Conservation (phyloP, 331 rosid species). For the Erythrophleum ivorense region DNA sequence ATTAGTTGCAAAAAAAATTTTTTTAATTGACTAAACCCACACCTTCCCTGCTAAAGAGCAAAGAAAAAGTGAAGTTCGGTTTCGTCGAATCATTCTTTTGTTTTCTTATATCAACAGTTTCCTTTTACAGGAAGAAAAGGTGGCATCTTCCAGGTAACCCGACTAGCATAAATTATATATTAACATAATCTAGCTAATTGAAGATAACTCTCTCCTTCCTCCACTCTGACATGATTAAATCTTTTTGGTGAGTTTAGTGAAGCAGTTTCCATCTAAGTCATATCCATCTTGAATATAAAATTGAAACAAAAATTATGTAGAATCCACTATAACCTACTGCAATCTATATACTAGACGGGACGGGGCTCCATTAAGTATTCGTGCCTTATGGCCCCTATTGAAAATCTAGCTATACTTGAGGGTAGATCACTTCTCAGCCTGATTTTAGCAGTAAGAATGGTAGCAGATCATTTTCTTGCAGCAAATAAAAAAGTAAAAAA, state of each 20-base stretch:
- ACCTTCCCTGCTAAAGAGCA: not conserved
- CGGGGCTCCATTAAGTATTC: not conserved
- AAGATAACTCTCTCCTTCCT: not conserved
- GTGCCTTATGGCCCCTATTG: not conserved
- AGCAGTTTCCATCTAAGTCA: not conserved
- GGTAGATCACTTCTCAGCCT: not conserved
- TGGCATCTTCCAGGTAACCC: not conserved
- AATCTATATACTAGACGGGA: not conserved
- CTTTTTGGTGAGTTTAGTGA: not conserved
- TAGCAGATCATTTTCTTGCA: not conserved
- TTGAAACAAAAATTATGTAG: not conserved
- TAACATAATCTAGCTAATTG: not conserved
- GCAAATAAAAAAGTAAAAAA: not conserved
- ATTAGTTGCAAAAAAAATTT: not conserved
- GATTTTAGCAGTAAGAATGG: not conserved
- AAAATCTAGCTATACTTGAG: not conserved
- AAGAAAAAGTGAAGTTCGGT: not conserved
- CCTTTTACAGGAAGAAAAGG: not conserved
- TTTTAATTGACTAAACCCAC: conserved; percentile 7
- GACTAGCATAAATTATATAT: not conserved
- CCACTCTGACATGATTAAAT: not conserved
- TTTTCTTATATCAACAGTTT: not conserved
- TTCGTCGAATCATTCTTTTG: not conserved
- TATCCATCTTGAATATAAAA: not conserved
- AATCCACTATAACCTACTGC: not conserved